Evolutionary conservation across 441 rosid species (phyloP), one percentile per base, ranked within the genome.

Genomic region (Omphalea diandra): DNA sequence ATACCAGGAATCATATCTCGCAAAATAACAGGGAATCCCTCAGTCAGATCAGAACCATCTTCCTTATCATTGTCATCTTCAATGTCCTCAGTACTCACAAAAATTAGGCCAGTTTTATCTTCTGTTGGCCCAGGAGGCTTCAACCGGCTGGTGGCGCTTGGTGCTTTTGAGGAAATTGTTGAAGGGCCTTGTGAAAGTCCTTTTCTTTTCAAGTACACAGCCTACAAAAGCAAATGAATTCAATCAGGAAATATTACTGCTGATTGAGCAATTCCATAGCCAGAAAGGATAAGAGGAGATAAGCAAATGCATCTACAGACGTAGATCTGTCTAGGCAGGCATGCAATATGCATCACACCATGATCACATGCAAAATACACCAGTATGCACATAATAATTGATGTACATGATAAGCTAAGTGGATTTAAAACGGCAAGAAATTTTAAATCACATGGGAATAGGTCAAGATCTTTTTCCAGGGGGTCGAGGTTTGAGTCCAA

Each of bases 1-100:
- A 83, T 88, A 58, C 90, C 97, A 72, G 98, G 97, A 83, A 92
- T 85, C 91, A 94, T 84, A 83, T 92, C 99, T 68, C 78, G 84
- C 77, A 92, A 82, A 59, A 94, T 80, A 72, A 91, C 88, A 81
- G 91, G 81, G 55, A 88, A 75, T 71, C 88, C 93, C 73, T 89
- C 97, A 53, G 84, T 79, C 72, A 84, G 76, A 82, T 89, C 96
- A 80, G 96, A 84, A 63, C 80, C 80, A 78, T 91, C 96, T 78
- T 86, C 98, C 33, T 83, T 61, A 26, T 82, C 85, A 71, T 83
- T 86, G 52, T 73, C 80, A 79, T 89, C 89, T 70, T 84, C 91
- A 43, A 73, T 78, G 62, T 88, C 96, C 73, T 87, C 96, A 70
- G 87, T 64, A 73, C 81, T 86, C 69, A 82, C 83, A 46, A 83